Evolutionary conservation across 75 land plant species (phyloP).

Genomic region (Picea glauca): DNA sequence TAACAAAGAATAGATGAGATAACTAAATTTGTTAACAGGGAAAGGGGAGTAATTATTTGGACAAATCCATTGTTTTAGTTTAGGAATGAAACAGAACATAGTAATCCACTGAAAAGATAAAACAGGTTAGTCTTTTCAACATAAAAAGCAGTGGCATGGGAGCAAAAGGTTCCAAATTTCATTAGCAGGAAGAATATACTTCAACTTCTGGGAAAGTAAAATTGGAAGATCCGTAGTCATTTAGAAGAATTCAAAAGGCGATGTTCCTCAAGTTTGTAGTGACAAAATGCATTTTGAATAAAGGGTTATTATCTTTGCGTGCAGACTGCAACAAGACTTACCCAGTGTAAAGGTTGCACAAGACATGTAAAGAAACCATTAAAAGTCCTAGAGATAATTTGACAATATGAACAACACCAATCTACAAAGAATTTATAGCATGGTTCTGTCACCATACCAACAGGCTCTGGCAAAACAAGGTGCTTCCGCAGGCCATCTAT

Average conservation of each 20-base stretch:
- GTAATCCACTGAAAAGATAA: background rate
- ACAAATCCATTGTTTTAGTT: background rate
- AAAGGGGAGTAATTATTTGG: background rate
- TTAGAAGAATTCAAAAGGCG: background rate
- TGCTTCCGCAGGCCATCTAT: conserved; percentile 84
- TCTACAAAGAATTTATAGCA: background rate
- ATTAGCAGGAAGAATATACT: background rate
- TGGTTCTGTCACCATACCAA: conserved; percentile 38
- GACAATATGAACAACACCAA: conserved; percentile 1
- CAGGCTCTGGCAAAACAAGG: conserved; percentile 65
- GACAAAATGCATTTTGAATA: background rate
- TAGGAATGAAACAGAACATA: background rate
- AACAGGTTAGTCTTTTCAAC: background rate
- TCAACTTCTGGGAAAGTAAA: background rate
- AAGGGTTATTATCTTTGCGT: background rate
- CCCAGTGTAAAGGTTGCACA: conserved; percentile 3
- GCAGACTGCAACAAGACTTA: too few species aligned
- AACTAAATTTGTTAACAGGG: background rate
- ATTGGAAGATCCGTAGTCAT: background rate
- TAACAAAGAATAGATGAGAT: background rate
- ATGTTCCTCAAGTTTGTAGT: background rate
- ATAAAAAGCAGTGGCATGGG: background rate
- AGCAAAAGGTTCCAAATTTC: background rate
- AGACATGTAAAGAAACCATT: background rate
- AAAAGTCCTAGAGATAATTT: background rate